Evolutionary conservation across 768 basidiomycete species (phyloP), one percentile per base, ranked within the genome.

Genomic region (Clathrus columnatus): DNA sequence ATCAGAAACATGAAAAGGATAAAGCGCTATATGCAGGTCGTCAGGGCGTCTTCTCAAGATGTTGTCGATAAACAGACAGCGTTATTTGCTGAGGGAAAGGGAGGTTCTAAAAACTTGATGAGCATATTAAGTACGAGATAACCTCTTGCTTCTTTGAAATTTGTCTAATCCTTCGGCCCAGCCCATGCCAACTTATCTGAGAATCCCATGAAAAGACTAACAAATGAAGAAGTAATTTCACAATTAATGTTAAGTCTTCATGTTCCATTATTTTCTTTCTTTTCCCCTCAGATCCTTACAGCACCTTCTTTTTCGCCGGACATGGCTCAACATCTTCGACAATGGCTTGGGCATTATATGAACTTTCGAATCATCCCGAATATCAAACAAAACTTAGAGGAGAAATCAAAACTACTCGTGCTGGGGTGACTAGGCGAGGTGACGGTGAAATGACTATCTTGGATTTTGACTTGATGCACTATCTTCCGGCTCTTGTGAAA

Each of bases 391-490:
- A 2, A 20, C 6, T 57, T 5, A 46, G 24, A 27, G 54, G 32
- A 5, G 28, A 47, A 14, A 11, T 36, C 14, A 29, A 41, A 28
- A 56, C 29, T 5, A 59, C 64, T 18, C 65, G 66, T 8, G 59
- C 54, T 2, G 51, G 59, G 14, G 60, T 60, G n/a, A 29, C 54
- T 26, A 57, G 51, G n/a, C 61, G 65, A 11, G 65, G 64, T 7
- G 62, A 63, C 7, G 14, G 14, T 7, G 65, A 69, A 16, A 61
- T 71, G 43, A 59, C 62, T 6, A 60, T 68, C 2, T 51, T 59
- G 1, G 72, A 73, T 51, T 59, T 70, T 11, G 71, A 72, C 29
- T 48, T 59, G 18, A 68, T 73, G 71, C 20, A 63, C 7, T 65
- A 64, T 48, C 54, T 62, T 18, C 61, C 65, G 26, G 70, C 71